Conservation (phyloP, 148 eudicot genomes). For the Beta vulgaris region DNA sequence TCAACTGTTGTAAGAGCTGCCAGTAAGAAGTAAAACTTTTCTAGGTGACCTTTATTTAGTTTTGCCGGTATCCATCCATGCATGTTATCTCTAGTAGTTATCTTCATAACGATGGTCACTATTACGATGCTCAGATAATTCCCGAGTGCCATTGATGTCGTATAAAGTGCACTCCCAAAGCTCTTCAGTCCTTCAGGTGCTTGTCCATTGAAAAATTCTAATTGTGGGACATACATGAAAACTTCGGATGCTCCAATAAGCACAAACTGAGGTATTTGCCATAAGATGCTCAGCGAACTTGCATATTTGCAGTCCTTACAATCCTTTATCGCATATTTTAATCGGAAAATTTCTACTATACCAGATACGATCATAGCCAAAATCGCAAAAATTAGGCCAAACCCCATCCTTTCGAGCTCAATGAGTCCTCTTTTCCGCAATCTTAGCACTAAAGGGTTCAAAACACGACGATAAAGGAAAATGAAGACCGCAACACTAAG, state of each 20-base stretch:
- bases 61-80: conserved; percentile 75
- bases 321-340: conserved; percentile 28
- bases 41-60: conserved; percentile 65
- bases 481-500: conserved; percentile 57
- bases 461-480: conserved; percentile 55
- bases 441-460: conserved; percentile 42
- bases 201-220: conserved; percentile 70
- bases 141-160: conserved; percentile 65
- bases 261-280: conserved; percentile 74
- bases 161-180: conserved; percentile 74
- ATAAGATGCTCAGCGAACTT: conserved; percentile 59
- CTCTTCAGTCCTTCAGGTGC: conserved; percentile 67
- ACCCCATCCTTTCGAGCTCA: conserved; percentile 67
- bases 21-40: conserved; percentile 55
- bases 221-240: conserved; percentile 69
- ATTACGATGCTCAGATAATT: conserved; percentile 61
- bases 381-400: conserved; percentile 53
- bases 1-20: conserved; percentile 51
- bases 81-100: conserved; percentile 37
- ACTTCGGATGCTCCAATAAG: conserved; percentile 72
- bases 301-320: conserved; percentile 32
- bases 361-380: conserved; percentile 62
- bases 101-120: conserved; percentile 55
- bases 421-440: conserved; percentile 42
- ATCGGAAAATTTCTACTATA: conserved; percentile 45